phyloP scores from a whole-genome alignment of 192 early-diverging fungal species.

The Mortierella alpina region DNA sequence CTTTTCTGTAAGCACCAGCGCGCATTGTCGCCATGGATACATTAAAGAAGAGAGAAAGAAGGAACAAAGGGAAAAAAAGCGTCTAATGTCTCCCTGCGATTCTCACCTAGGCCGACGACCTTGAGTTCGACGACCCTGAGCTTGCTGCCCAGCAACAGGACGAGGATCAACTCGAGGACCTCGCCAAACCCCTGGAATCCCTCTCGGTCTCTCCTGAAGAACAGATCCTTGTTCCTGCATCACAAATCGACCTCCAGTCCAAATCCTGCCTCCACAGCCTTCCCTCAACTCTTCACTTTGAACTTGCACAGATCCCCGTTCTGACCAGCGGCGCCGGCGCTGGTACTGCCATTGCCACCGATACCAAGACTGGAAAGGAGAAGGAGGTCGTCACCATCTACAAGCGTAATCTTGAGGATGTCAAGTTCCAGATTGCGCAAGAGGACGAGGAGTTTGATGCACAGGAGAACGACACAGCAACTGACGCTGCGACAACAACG shows the following conservation, averaged over 20 bases:
- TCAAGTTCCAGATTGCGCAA: slow-evolving; percentile 85
- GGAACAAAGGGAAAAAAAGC: not conserved
- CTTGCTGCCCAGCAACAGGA: slow-evolving; percentile 17
- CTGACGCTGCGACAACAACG: slow-evolving; percentile 1
- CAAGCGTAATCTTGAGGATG: slow-evolving; percentile 81
- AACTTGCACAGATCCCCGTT: slow-evolving; percentile 42
- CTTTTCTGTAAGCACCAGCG: slow-evolving; percentile 32
- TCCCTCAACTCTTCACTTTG: slow-evolving; percentile 37
- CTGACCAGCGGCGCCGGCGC: slow-evolving; percentile 24
- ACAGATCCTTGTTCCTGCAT: slow-evolving; percentile 25
- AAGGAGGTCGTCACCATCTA: slow-evolving; percentile 60
- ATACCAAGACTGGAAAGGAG: slow-evolving; percentile 23
- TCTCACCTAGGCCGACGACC: slow-evolving; percentile 34
- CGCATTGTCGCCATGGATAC: not conserved
- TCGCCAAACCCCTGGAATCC: slow-evolving; percentile 23
- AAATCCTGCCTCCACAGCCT: slow-evolving; percentile 24
- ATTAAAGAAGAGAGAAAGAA: not conserved
- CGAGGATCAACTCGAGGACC: slow-evolving; percentile 17
- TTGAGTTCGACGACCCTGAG: slow-evolving; percentile 41
- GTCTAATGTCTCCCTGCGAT: not conserved
- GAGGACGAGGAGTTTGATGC: slow-evolving; percentile 64
- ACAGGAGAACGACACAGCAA: not conserved
- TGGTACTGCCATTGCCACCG: slow-evolving; percentile 26
- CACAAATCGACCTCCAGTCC: slow-evolving; percentile 28
- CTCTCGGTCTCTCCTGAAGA: slow-evolving; percentile 15